Evolutionary conservation across 129 eudicot species (phyloP).

Genomic region (Erigeron canadensis): DNA sequence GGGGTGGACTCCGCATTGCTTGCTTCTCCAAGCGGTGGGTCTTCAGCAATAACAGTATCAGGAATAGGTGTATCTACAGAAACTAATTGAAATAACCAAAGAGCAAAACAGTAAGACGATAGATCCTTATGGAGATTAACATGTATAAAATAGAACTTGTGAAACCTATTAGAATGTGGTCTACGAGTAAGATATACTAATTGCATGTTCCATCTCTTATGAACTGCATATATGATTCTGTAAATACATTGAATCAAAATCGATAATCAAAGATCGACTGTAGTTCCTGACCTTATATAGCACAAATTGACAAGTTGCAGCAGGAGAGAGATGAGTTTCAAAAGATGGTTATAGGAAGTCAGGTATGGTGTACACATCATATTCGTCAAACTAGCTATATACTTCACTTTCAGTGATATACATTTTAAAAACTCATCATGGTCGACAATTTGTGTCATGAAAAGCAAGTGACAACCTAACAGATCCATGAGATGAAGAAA

Average conservation of each 20-base stretch:
- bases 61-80: neutral
- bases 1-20: neutral
- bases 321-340: conserved; percentile 93
- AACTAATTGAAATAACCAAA: no score
- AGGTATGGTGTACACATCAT: conserved; percentile 32
- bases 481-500: conserved; percentile 92
- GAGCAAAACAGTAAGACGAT: no score
- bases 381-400: neutral
- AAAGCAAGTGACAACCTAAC: conserved; percentile 95
- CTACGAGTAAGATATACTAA: no score
- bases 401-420: neutral
- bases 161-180: no score
- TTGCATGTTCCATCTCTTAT: no score
- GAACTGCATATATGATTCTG: no score
- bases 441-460: conserved; percentile 10
- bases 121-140: no score
- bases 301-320: conserved; percentile 78
- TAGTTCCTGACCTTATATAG: no score
- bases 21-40: no score
- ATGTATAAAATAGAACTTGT: no score
- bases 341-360: conserved; percentile 88
- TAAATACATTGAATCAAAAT: no score
- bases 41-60: neutral
- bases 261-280: no score
- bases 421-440: neutral